phyloP scores from a whole-genome alignment of 805 yeast genomes.

The Saccharomyces paradoxus region DNA sequence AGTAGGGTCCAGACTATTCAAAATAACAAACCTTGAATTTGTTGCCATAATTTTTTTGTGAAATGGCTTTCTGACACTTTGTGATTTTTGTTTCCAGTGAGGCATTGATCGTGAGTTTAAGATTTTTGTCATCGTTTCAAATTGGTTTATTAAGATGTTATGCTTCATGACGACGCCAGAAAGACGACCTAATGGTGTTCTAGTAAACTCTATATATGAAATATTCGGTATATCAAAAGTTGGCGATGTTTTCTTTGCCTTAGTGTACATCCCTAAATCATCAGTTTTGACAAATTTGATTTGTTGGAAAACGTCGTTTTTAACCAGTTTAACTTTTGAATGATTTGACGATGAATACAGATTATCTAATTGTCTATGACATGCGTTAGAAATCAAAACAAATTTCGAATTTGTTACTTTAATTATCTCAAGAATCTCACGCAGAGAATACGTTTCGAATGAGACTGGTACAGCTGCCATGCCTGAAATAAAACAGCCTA shows the following conservation, averaged over 20 bases:
- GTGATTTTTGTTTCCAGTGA: constrained; percentile 40
- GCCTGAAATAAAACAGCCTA: constrained; percentile 90
- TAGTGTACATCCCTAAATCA: constrained; percentile 70
- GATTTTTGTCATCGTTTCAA: constrained; percentile 64
- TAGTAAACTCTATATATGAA: constrained; percentile 87
- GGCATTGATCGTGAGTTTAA: constrained; percentile 47
- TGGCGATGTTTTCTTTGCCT: constrained; percentile 51
- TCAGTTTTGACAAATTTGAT: constrained; percentile 54
- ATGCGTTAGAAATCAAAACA: constrained; percentile 73
- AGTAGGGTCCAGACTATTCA: constrained; percentile 60
- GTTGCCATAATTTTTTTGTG: constrained; percentile 14
- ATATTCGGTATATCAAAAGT: constrained; percentile 69
- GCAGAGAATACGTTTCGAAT: constrained; percentile 51
- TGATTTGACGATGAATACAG: constrained; percentile 38
- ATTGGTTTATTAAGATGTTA: constrained; percentile 78
- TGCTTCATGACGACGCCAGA: constrained; percentile 93
- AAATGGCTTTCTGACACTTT: constrained; percentile 38
- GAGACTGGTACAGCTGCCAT: constrained; percentile 91
- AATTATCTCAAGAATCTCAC: constrained; percentile 66
- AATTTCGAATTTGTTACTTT: constrained; percentile 67
- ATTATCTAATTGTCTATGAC: constrained; percentile 66
- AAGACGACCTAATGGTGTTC: constrained; percentile 83
- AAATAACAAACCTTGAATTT: constrained; percentile 41
- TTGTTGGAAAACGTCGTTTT: constrained; percentile 24
- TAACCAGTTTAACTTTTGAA: constrained; percentile 25